Base-by-base conservation (phyloP, 768 basidiomycete species). In the Rickenella mellea region DNA sequence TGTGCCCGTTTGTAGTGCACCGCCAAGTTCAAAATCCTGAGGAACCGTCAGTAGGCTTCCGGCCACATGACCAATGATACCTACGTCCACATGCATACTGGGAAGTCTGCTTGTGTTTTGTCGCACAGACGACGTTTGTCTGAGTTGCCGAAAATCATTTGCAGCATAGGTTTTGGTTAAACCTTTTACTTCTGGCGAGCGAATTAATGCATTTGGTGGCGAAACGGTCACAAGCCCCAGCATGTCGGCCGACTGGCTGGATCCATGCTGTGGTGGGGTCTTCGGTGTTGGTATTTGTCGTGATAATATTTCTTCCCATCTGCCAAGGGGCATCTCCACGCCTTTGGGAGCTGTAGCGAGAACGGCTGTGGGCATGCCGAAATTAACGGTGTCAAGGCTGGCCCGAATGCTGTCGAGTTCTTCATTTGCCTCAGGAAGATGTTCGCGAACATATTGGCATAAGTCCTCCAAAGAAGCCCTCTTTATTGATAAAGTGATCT, bases 21-120 rank as follows among this genome's bases (percentile, higher is more conserved):
- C 32, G 10, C 27, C 46, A n/a, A 37, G 41, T 43, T 41, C 25
- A 38, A 51, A 45, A 24, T 50, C 43, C 44, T 46, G 31, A 40
- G 41, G 29, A 10, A 41, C 6, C 36, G 27, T 36, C 8, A 10
- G 3, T 19, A 15, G 2, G 19, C 12, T 36, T 36, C 11, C 19
- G 10, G 19, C 9, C 27, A 21, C 33, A 21, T 19, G 17, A 25
- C 14, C 55, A 43, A 26, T 45, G 48, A 52, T 40, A 70, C 77
- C 58, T 61, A 80, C 77, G 55, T 80, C 77, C 41, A 80, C 87
- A 61, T 91, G 88, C 67, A 78, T 80, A 60, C 88, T 90, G 8
- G 88, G 88, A 33, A 90, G 66, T 52, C 88, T 69, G 61, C 87
- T 90, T 42, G 86, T 90, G 53, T 90, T 91, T 57, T 86, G 74